phyloP scores from a whole-genome alignment of 2,329 filamentous ascomycete species.

The Arachnomyces sp. region DNA sequence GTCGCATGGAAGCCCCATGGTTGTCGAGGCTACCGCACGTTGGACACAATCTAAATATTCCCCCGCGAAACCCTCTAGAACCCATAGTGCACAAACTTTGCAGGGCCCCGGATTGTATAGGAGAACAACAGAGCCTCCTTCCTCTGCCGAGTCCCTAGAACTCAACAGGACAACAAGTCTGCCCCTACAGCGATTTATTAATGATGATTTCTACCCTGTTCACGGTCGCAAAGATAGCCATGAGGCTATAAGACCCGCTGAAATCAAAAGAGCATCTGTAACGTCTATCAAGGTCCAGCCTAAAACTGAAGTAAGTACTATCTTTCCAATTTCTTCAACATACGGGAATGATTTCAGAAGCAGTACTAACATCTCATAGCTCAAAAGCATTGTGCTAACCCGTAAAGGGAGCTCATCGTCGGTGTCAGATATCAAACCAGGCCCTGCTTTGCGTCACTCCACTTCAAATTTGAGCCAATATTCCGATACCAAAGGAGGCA shows the following conservation, averaged over 20 bases:
- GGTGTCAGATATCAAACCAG: not conserved
- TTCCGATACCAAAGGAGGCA: no score
- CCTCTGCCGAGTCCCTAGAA: slow-evolving; percentile 14
- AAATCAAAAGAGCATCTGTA: slow-evolving; percentile 14
- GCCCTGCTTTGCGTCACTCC: slow-evolving; percentile 7
- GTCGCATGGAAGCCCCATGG: slow-evolving; percentile 17
- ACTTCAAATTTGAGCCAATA: slow-evolving; percentile 3
- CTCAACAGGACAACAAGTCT: slow-evolving; percentile 28
- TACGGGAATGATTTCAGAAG: slow-evolving; percentile 11
- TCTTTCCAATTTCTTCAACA: no score
- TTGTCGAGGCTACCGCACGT: slow-evolving; percentile 16
- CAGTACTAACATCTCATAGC: slow-evolving; percentile 10
- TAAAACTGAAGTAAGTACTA: slow-evolving; percentile 15
- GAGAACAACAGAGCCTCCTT: slow-evolving; percentile 7
- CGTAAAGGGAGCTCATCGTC: slow-evolving; percentile 3
- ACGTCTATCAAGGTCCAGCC: slow-evolving; percentile 20
- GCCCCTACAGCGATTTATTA: slow-evolving; percentile 33
- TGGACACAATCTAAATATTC: slow-evolving; percentile 7
- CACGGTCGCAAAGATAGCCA: slow-evolving; percentile 15
- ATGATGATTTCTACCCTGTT: slow-evolving; percentile 26
- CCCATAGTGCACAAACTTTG: no score
- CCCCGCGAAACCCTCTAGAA: no score
- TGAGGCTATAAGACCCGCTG: slow-evolving; percentile 8
- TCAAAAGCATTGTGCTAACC: slow-evolving; percentile 1
- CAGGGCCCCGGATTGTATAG: no score